Evolutionary conservation across 164 flowering plant species (phyloP), one percentile per base, ranked within the genome.

Genomic region (Paratinospora sagittata): DNA sequence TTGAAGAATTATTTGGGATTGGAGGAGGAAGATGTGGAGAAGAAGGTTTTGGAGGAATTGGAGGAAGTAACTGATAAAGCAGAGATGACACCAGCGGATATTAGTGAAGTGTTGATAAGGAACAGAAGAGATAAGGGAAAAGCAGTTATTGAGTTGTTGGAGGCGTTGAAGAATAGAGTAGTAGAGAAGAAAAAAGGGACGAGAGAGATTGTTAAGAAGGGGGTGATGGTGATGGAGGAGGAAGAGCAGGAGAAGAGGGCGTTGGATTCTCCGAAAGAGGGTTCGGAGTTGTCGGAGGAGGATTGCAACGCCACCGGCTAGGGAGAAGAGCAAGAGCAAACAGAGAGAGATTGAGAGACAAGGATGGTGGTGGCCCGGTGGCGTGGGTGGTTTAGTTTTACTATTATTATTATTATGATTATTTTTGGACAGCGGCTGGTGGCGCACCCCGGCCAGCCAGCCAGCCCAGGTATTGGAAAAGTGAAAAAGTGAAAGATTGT

Each of bases 41-140:
- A 52, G 58, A 4, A 52, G n/a, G 14, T 52, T 0, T 85, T 78
- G 12, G 77, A 61, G 12, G 89, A 84, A 45, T 7, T 84, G 61
- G 84, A 76, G 72, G 75, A 47, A 52, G 89, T 83, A 63, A 65
- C 86, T 0, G 92, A 77, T 0, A 66, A 73, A 68, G 97, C 94
- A 1, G 76, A 79, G 83, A 92, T 92, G 88, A 92, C 96, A 12
- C 96, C 96, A 10, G 97, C 97, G 0, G 98, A 93, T 76, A 78
- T 90, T 4, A 91, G 98, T 68, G 98, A 91, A 78, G 78, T 86
- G 0, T 61, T 93, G 86, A 91, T 93, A 63, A 89, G 88, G 86
- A 85, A 90, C 80, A 73, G 91, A 79, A n/a, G 86, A 19, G 61
- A 86, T 9, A 83, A 76, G 72, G 71, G 27, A 10, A 85, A 78